These are phyloP conservation scores for Rugonectria rugulosa DNA, from an alignment of 2,329 filamentous ascomycete genomes.

Conservation along the genomic window DNA sequence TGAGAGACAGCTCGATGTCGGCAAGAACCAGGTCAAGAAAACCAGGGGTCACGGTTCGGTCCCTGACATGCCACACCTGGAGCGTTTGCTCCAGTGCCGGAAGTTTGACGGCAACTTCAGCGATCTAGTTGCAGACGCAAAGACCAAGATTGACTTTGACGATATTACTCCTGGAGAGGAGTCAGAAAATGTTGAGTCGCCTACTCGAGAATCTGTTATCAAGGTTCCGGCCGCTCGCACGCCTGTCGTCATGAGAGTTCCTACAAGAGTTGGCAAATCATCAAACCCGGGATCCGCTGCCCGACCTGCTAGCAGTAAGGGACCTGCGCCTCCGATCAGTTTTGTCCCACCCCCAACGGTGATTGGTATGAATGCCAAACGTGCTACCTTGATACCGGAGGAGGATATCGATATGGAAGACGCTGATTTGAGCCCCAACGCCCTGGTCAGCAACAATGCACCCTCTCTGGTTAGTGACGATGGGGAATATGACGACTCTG, in stretches of 20 bases:
- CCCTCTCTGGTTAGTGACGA: constrained; percentile 83
- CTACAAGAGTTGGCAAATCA: constrained; percentile 64
- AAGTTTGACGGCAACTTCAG: constrained; percentile 68
- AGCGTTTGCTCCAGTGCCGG: constrained; percentile 67
- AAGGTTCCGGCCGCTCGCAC: constrained; percentile 40
- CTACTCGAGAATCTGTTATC: constrained; percentile 15
- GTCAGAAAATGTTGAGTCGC: constrained; percentile 49
- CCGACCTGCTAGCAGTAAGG: constrained; percentile 67
- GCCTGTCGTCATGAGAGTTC: constrained; percentile 63
- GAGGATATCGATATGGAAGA: constrained; percentile 64
- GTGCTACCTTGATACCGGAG: constrained; percentile 41
- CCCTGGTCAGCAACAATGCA: constrained; percentile 76
- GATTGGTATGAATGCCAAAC: constrained; percentile 30
- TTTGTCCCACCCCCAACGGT: constrained; percentile 47
- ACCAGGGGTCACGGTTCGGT: constrained; percentile 58
- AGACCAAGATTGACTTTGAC: constrained; percentile 59
- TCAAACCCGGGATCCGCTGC: constrained; percentile 52
- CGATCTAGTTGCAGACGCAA: constrained; percentile 66
- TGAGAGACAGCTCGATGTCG: constrained; percentile 3
- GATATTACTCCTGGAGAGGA: constrained; percentile 63
- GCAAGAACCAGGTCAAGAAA: constrained; percentile 22
- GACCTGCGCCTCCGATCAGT: constrained; percentile 49
- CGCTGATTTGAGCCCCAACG: constrained; percentile 72
- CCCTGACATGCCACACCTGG: constrained; percentile 70
- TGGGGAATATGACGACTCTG: constrained; percentile 78